Base-by-base conservation (phyloP, 139 green algal genomes). In the Chlamydomonas sp. region DNA sequence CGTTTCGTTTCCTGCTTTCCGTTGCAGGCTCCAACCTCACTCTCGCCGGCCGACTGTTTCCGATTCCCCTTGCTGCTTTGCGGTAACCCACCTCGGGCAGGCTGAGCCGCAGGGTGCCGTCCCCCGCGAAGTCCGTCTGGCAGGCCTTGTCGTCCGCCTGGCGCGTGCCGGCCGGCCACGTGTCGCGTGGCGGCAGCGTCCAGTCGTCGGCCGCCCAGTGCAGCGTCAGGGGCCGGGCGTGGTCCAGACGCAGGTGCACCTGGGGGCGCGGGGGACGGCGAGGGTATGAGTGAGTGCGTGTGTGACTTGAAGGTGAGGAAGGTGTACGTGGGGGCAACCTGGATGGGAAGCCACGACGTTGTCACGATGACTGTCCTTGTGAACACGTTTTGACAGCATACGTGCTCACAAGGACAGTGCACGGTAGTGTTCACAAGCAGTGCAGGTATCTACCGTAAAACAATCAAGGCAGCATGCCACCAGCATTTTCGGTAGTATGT, bases 191-290 rank as follows among this genome's bases (percentile, higher is more conserved):
- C 3, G 94, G 90, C 64, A 92, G 87, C 4, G 81, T n/a, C 96
- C 96, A 98, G 80, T 97, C 94, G 78, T 98, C 93, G 8, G 95
- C 74, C 0, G 86, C 95, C 96, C 96, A 98, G 89, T 98, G 96
- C 89, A 98, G 89, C 79, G 94, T 58, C n/a, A 88, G n/a, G 63
- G 5, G 16, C 8, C 74, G 72, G 4, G 83, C 73, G 1, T 14
- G 1, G 83, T 88, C 83, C 20, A 88, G 83, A 18, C 69, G 74
- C 62, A 88, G 57, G 3, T 3, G 1, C 15, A 88, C 14, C 83
- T 49, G 31, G 31, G 31, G 31, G 31, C 31, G 31, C 31, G 31
- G 31, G 31, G 31, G 31, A 49, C 31, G 31, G 31, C 31, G 31
- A 49, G 31, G 31, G 31, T 49, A 49, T 49, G 31, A 49, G 31